Percentiles rank a stretch among this genome's conserved stretches.
These are phyloP conservation scores for Penicillium chermesinum DNA, from an alignment of 495 filamentous ascomycete species.

Conservation along the genomic window DNA sequence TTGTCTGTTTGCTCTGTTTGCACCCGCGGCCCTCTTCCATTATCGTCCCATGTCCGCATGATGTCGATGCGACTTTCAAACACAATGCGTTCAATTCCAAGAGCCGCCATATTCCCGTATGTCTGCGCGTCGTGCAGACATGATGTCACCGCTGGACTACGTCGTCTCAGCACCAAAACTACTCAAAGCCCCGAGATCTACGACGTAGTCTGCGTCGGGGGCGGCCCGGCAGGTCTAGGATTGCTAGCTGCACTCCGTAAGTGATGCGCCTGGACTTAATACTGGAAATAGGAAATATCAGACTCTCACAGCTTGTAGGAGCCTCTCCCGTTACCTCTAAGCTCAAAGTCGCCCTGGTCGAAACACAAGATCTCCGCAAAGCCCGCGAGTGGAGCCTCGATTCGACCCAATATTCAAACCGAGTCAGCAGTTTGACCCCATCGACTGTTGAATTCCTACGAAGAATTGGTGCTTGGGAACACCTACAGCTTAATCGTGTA, in stretches of 20 bases:
- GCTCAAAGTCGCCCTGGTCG: slow-evolving; percentile 83
- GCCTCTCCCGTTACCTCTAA: slow-evolving; percentile 67
- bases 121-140: slow-evolving; percentile 40
- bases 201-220: slow-evolving; percentile 93
- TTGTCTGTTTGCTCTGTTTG: slow-evolving; percentile 27
- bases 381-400: slow-evolving; percentile 59
- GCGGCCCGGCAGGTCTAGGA: slow-evolving; percentile 91
- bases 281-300: neutral
- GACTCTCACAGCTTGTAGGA: slow-evolving; percentile 28
- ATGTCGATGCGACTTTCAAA: slow-evolving; percentile 3
- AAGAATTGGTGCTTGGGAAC: slow-evolving; percentile 81
- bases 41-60: neutral
- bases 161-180: slow-evolving; percentile 27
- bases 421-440: slow-evolving; percentile 90
- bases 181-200: slow-evolving; percentile 54
- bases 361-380: slow-evolving; percentile 75
- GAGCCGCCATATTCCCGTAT: slow-evolving; percentile 33
- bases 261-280: slow-evolving; percentile 17
- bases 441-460: slow-evolving; percentile 66
- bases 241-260: slow-evolving; percentile 81
- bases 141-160: slow-evolving; percentile 20
- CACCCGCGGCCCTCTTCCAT: slow-evolving; percentile 6
- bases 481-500: slow-evolving; percentile 62
- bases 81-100: slow-evolving; percentile 36
- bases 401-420: slow-evolving; percentile 74